Base-by-base conservation (phyloP, 768 basidiomycete species). In the Tricholoma terreum region DNA sequence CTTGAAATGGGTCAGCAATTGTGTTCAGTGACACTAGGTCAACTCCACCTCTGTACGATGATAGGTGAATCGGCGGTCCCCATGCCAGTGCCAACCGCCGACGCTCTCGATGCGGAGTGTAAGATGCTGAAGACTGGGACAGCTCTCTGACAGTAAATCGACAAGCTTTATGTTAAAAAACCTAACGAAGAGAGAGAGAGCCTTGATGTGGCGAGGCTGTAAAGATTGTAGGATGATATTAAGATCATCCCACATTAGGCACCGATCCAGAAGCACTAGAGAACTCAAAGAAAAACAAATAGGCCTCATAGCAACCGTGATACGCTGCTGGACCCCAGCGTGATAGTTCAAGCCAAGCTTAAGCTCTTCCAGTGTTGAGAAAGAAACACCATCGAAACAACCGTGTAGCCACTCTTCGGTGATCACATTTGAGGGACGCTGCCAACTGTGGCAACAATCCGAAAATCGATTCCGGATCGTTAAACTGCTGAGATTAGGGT, bases 91-190 rank as follows among this genome's bases (percentile, higher is more conserved):
- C 61, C 42, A 52, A 56, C 14, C 3, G 24, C 62, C 63, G 2
- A 61, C 59, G 2, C 51, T 59, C 21, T 62, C 58, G 21, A 66
- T 63, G 19, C 67, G 62, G 12, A 66, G 55, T 7, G 59, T 42
- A 35, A 69, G 58, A 2, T 59, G 61, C 34, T 57, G 64, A 4
- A 71, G 59, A 33, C 57, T 56, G 1, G 63, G 67, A 38, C 67
- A 69, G 1, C 49, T 52, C n/a, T 61, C 50, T 2, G 65, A 65
- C 5, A 71, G 58, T 4, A 61, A 42, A 48, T 67, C 65, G 27
- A 71, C 57, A n/a, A 71, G 59, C 49, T 65, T 61, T 8, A 63
- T 61, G 10, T 55, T 64, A 33, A 69, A 36, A 15, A 51, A 45
- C 8, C 59, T 56, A 14, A 65, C 54, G 15, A 64, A 66, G 2